Conservation (phyloP, 2,329 filamentous ascomycete genomes). For the Ilyonectria destructans region DNA sequence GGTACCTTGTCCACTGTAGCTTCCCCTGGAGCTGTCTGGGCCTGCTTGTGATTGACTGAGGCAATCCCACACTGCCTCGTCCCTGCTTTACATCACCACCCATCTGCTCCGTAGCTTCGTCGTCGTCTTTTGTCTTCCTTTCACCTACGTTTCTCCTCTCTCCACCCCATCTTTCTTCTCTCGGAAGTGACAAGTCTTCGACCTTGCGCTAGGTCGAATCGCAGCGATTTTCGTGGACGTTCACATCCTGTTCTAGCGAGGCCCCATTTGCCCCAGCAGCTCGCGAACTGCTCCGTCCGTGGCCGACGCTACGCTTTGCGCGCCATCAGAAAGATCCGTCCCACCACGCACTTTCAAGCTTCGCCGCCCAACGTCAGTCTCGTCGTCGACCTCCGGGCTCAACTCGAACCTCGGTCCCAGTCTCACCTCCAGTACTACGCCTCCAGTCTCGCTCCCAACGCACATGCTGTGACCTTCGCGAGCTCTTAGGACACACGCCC, state of each 20-base stretch:
- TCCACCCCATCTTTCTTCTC: not conserved
- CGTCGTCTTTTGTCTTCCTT: constrained; percentile 12
- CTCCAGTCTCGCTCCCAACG: not conserved
- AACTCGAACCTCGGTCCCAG: not conserved
- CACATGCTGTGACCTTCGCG: constrained; percentile 18
- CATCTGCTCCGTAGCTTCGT: not conserved
- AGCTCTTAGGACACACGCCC: constrained; percentile 4
- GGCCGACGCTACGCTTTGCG: constrained; percentile 38
- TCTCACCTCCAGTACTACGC: not conserved
- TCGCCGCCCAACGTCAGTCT: constrained; percentile 7
- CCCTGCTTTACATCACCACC: constrained; percentile 26
- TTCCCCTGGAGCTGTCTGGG: constrained; percentile 16
- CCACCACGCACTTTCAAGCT: constrained; percentile 27
- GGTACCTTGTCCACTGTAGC: constrained; percentile 19
- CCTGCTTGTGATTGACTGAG: constrained; percentile 16
- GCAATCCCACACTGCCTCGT: constrained; percentile 27
- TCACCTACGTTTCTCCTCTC: constrained; percentile 18
- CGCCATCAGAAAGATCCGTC: constrained; percentile 36
- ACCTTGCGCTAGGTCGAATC: not conserved
- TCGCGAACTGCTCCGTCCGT: constrained; percentile 22
- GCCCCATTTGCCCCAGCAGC: constrained; percentile 5
- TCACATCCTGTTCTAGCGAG: constrained; percentile 1
- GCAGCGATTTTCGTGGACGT: not conserved
- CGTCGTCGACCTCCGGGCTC: not conserved
- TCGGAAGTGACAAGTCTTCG: not conserved